phyloP scores from a whole-genome alignment of 78 protist species.

The Dictyostelium purpureum region DNA sequence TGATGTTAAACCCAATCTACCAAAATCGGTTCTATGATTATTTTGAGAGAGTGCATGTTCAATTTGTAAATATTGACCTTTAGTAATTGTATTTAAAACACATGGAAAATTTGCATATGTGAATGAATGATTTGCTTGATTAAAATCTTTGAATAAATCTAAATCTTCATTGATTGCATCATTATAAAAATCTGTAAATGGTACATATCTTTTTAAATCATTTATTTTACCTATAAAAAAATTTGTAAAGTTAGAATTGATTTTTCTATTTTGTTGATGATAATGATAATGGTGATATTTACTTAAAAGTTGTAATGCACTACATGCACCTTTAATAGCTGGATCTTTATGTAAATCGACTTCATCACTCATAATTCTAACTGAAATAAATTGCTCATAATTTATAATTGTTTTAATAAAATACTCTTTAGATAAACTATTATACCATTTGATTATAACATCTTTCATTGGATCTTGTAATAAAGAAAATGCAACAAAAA shows the following conservation, averaged over 20 bases:
- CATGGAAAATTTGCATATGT: slow-evolving; percentile 65
- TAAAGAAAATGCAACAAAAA: not conserved
- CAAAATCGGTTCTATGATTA: not conserved
- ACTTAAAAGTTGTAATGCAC: slow-evolving; percentile 22
- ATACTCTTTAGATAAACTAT: slow-evolving; percentile 36
- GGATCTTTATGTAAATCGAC: not conserved
- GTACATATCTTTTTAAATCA: slow-evolving; percentile 14
- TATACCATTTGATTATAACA: slow-evolving; percentile 13
- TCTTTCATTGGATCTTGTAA: not conserved
- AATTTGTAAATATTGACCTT: slow-evolving; percentile 50
- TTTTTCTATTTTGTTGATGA: not conserved
- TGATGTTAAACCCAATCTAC: slow-evolving; percentile 1
- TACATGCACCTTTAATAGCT: slow-evolving; percentile 64
- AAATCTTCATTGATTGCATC: slow-evolving; percentile 41
- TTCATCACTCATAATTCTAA: slow-evolving; percentile 33
- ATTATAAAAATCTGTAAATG: slow-evolving; percentile 77
- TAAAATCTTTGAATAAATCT: slow-evolving; percentile 57
- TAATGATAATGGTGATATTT: not conserved
- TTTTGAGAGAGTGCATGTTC: slow-evolving; percentile 44
- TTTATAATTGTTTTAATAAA: slow-evolving; percentile 22
- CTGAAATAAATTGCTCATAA: slow-evolving; percentile 58
- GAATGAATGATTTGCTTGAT: slow-evolving; percentile 8
- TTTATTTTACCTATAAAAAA: slow-evolving; percentile 68
- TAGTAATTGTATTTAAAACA: not conserved
- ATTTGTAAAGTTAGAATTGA: not conserved